A percentile compares a stretch with the other conserved stretches of the same genome.
phyloP scores from a whole-genome alignment of 2,329 filamentous ascomycete genomes.

The Microdochium trichocladiopsis region DNA sequence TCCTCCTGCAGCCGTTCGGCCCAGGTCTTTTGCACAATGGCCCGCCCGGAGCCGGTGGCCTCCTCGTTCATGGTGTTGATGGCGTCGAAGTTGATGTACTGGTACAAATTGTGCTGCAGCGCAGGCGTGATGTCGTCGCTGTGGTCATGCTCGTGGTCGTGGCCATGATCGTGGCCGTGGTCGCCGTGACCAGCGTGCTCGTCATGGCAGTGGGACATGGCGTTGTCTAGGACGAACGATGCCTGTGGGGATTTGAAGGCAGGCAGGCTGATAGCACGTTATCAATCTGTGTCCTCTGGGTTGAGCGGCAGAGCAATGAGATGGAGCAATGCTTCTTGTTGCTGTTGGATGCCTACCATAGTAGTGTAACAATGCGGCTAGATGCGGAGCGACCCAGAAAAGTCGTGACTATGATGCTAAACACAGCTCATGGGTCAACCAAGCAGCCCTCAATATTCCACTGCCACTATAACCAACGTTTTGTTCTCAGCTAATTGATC shows the following conservation, averaged over 20 bases:
- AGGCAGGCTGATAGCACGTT: too few species aligned
- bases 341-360: neutral
- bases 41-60: constrained; percentile 57
- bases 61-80: constrained; percentile 83
- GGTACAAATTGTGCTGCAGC: constrained; percentile 83
- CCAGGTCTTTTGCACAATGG: constrained; percentile 87
- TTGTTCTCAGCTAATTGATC: too few species aligned
- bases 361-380: constrained; percentile 8
- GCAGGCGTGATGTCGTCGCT: constrained; percentile 88
- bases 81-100: constrained; percentile 82
- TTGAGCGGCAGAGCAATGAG: too few species aligned
- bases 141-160: constrained; percentile 69
- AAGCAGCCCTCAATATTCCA: too few species aligned
- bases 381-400: constrained; percentile 1
- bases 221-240: too few species aligned
- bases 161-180: constrained; percentile 44
- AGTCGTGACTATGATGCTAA: neutral
- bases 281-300: too few species aligned
- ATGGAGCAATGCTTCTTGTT: too few species aligned
- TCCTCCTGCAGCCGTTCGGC: constrained; percentile 62
- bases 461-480: too few species aligned
- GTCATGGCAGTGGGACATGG: constrained; percentile 42
- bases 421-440: too few species aligned
- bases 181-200: constrained; percentile 15
- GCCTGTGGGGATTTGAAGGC: too few species aligned